Base-by-base conservation (phyloP, 805 yeast genomes). In the Scheffersomyces amazonensis region DNA sequence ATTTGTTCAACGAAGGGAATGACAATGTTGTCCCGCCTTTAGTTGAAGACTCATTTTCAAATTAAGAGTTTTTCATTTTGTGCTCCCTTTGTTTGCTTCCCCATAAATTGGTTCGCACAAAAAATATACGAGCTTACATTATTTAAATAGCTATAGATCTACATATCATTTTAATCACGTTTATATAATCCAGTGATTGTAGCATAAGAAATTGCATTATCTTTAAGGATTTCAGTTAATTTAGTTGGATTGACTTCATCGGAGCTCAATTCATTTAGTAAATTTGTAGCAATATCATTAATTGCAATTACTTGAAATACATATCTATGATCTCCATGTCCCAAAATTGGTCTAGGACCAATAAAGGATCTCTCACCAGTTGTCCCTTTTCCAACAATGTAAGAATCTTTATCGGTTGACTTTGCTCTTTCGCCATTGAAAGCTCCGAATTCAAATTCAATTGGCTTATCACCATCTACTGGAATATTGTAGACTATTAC, bases 271-370 rank as follows among this genome's bases (percentile, higher is more conserved):
- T 32, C 29, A 15, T 31, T 33, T 5, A 44, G 21, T 15, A 15
- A 18, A 13, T 32, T 13, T 2, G 52, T 44, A 5, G 46, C 52
- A 17, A 17, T 24, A 9, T 41, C 33, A 25, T 41, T 37, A 16
- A 48, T 23, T 12, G 47, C 51, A 21, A 47, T 42, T 8, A 41
- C 40, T 29, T 44, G 49, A 32, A 48, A 48, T 10, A 39, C 31
- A 28, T 48, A 48, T 9, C 44, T 18, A 29, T 44, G 53, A 17
- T 24, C 37, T 3, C 53, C 53, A 29, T 48, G 51, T 2, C 41
- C 44, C 1, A 42, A 39, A 15, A 40, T 36, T 3, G 51, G 51
- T 1, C 44, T 23, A 2, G 49, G 46, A 17, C 49, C 51, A 8
- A 34, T 15, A 22, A 32, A 47, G 13, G 43, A 44, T 5, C 24